A percentile compares a stretch with the other conserved stretches of the same genome.
phyloP scores from a whole-genome alignment of 805 yeast genomes.

The Cyberlindnera americana region DNA sequence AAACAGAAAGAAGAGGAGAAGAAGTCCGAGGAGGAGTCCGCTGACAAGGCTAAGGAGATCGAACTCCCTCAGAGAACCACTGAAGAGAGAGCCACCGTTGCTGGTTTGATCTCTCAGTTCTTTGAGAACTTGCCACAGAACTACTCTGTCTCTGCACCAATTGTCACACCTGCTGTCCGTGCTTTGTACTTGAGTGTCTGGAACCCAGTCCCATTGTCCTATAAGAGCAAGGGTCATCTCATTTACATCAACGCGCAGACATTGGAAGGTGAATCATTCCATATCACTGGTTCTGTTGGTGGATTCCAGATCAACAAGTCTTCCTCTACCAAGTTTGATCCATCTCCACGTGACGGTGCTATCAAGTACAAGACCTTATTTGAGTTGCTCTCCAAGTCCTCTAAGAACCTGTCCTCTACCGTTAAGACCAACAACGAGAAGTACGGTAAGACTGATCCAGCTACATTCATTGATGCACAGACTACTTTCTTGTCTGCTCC shows the following conservation, averaged over 20 bases:
- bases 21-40: slow-evolving; percentile 10
- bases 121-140: slow-evolving; percentile 23
- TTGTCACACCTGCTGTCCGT: slow-evolving; percentile 37
- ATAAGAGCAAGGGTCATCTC: slow-evolving; percentile 70
- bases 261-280: slow-evolving; percentile 73
- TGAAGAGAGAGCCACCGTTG: slow-evolving; percentile 21
- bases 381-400: slow-evolving; percentile 58
- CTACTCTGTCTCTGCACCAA: slow-evolving; percentile 15
- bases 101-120: slow-evolving; percentile 20
- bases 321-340: slow-evolving; percentile 66
- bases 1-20: slow-evolving; percentile 10
- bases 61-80: slow-evolving; percentile 25
- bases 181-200: slow-evolving; percentile 75
- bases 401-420: slow-evolving; percentile 57
- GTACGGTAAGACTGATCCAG: slow-evolving; percentile 43
- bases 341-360: slow-evolving; percentile 39
- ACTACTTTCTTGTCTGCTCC: slow-evolving; percentile 63
- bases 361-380: slow-evolving; percentile 43
- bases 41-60: slow-evolving; percentile 11
- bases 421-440: slow-evolving; percentile 48
- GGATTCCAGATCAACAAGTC: slow-evolving; percentile 81
- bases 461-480: slow-evolving; percentile 58
- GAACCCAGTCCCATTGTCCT: slow-evolving; percentile 76
- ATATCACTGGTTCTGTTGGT: slow-evolving; percentile 70
- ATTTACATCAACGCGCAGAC: slow-evolving; percentile 73